Evolutionary conservation across 2,329 filamentous ascomycete species (phyloP).

Genomic region (Hirsutella thompsonii): DNA sequence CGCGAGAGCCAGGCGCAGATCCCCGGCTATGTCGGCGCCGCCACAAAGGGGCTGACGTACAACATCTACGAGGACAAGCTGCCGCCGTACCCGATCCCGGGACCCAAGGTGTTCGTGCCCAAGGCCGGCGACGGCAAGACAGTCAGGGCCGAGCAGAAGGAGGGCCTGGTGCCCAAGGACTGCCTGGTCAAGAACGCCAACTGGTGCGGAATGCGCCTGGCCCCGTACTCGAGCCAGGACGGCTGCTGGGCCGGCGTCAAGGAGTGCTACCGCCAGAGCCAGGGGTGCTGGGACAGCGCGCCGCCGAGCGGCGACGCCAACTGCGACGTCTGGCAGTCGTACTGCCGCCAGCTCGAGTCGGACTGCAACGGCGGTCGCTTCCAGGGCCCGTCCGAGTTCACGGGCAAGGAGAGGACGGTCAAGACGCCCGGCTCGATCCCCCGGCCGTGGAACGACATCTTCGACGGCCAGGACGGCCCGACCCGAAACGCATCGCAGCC

Average conservation of each 20-base stretch:
- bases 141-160: constrained; percentile 10
- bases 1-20: constrained; percentile 35
- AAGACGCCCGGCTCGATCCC: constrained; percentile 21
- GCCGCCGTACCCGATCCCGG: constrained; percentile 39
- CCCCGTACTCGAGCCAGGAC: constrained; percentile 37
- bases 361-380: constrained; percentile 29
- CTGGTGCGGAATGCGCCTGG: constrained; percentile 55
- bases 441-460: constrained; percentile 13
- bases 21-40: constrained; percentile 47
- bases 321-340: constrained; percentile 49
- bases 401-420: constrained; percentile 19
- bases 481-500: background rate
- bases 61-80: constrained; percentile 44
- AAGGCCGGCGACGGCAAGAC: background rate
- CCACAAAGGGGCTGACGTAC: constrained; percentile 44
- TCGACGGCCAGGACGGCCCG: background rate
- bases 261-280: constrained; percentile 45
- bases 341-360: constrained; percentile 38
- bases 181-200: constrained; percentile 57
- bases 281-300: constrained; percentile 44
- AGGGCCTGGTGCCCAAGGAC: constrained; percentile 38
- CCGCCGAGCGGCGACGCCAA: constrained; percentile 45
- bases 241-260: constrained; percentile 47
- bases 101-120: constrained; percentile 38
- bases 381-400: constrained; percentile 32